Evolutionary conservation across 1,139 yeast genomes (phyloP).

Genomic region (Nakaseomyces bracarensis): DNA sequence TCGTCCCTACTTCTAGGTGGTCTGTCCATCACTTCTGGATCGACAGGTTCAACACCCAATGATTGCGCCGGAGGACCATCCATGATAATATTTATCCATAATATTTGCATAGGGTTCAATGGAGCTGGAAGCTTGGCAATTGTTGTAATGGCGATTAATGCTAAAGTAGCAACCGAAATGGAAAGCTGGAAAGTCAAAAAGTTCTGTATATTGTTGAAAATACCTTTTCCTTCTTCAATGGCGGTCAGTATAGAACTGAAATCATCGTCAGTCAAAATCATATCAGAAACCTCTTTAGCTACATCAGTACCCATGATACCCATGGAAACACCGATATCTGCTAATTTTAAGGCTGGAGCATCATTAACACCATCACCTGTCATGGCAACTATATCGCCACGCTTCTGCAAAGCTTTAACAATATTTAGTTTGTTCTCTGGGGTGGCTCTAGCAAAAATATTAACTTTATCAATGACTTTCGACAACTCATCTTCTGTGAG

Average conservation of each 20-base stretch:
- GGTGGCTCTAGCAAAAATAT: conserved; percentile 89
- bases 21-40: conserved; percentile 82
- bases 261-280: conserved; percentile 93
- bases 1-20: conserved; percentile 90
- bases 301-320: conserved; percentile 94
- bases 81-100: conserved; percentile 95
- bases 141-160: conserved; percentile 79
- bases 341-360: conserved; percentile 92
- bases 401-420: conserved; percentile 78
- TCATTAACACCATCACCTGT: conserved; percentile 98
- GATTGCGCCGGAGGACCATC: conserved; percentile 99
- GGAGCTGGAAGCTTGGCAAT: conserved; percentile 85
- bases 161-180: conserved; percentile 86
- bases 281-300: conserved; percentile 95
- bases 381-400: conserved; percentile 96
- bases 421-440: conserved; percentile 91
- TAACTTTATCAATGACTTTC: conserved; percentile 65
- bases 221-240: conserved; percentile 92
- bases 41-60: conserved; percentile 92
- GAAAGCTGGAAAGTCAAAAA: conserved; percentile 89
- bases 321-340: conserved; percentile 95
- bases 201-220: conserved; percentile 84
- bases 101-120: conserved; percentile 90
- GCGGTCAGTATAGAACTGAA: conserved; percentile 86
- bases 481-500: conserved; percentile 62